phyloP scores from a whole-genome alignment of 495 filamentous ascomycete species.

The Hypoxylon subgilvum region DNA sequence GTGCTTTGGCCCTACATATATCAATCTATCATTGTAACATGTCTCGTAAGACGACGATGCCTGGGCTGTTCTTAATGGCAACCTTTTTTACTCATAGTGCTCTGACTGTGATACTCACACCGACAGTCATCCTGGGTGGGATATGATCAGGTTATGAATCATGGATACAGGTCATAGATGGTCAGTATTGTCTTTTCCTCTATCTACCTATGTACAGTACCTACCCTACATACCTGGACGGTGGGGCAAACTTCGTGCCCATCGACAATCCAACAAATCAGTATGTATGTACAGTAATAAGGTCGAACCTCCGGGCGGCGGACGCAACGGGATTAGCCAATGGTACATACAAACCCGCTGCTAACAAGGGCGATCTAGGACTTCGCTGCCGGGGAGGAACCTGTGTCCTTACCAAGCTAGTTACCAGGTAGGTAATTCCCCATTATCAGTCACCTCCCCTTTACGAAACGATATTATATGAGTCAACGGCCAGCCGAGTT shows the following conservation, averaged over 20 bases:
- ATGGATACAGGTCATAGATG: background rate
- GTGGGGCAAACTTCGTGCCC: slow-evolving; percentile 6
- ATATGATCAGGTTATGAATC: slow-evolving; percentile 11
- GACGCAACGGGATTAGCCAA: slow-evolving; percentile 22
- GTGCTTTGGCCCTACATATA: slow-evolving; percentile 1
- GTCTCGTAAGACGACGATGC: slow-evolving; percentile 19
- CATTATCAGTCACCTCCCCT: slow-evolving; percentile 22
- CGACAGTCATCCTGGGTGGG: slow-evolving; percentile 14
- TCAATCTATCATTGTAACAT: too few species aligned
- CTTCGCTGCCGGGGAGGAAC: slow-evolving; percentile 4
- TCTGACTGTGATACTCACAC: slow-evolving; percentile 13
- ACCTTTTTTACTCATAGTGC: slow-evolving; percentile 3
- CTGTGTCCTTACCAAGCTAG: slow-evolving; percentile 1
- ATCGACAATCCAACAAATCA: background rate
- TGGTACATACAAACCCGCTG: slow-evolving; percentile 1
- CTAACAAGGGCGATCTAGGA: slow-evolving; percentile 12
- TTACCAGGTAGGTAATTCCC: too few species aligned
- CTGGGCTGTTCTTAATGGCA: slow-evolving; percentile 1
- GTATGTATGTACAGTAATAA: background rate
- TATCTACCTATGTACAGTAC: too few species aligned
- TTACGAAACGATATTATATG: slow-evolving; percentile 14
- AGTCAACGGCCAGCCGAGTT: slow-evolving; percentile 31
- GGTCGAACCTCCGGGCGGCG: background rate
- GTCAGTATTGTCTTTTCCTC: slow-evolving; percentile 1
- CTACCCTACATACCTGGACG: too few species aligned